Base-by-base conservation (phyloP, 306 rosid genomes). In the Crotalaria pallida region DNA sequence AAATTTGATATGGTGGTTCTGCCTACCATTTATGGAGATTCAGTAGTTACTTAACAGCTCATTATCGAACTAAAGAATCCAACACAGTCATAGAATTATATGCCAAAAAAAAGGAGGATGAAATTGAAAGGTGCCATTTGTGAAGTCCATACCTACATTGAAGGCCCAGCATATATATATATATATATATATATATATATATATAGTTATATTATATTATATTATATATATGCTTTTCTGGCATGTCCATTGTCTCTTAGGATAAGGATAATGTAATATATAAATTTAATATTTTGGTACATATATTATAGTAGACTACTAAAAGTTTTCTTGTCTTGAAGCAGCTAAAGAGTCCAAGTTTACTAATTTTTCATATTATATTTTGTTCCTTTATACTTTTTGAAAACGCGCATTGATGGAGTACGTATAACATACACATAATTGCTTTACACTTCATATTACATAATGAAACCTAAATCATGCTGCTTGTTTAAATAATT, bases 21-120 rank as follows among this genome's bases (percentile, higher is more conserved):
- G 67, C 75, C 65, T 18, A 67, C 75, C 56, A 3, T 11, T 57
- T n/a, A 36, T 26, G 47, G 22, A 62, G 44, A 63, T 43, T 22
- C 59, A 29, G 65, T 55, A 10, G 23, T 56, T 64, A 65, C 31
- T 56, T 64, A 65, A 44, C 62, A 56, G 40, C 56, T 77, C 62
- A 63, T 48, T 16, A 45, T 55, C 19, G 55, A 38, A 50, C 55
- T 36, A 43, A 7, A 3, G 49, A 29, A 26, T 22, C 41, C 5
- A 40, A 58, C 21, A 36, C 19, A 23, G 40, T 38, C 13, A 51
- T 1, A 17, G 29, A 29, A 10, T 24, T 19, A n/a, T 36, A 31
- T 34, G 41, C 69, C 43, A 24, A 49, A 16, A 2, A 23, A 27
- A 34, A 7, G 17, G 21, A 1, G 41, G 59, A 31, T 44, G 40